Evolutionary conservation across 2,329 filamentous ascomycete species (phyloP), one percentile per base, ranked within the genome.

Genomic region (Didymella glomerata): DNA sequence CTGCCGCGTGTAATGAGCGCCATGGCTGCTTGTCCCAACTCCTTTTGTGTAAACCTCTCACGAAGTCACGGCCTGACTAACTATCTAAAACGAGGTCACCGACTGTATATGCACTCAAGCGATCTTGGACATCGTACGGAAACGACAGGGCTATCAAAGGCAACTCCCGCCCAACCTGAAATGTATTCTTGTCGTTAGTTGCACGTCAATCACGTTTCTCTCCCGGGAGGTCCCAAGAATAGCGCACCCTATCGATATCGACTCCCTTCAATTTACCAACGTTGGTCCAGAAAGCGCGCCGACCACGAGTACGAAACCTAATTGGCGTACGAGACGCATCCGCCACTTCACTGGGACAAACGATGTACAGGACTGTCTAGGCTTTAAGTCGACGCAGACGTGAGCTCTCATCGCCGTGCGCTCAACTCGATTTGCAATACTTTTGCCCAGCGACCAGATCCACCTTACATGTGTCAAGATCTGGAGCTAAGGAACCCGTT

Each of bases 401-500:
- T 8, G 9, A n/a, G 14, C 14, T 20, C 11, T 30, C 32, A 50
- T 24, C 27, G n/a, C 48, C 28, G 30, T 14, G 38, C n/a, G 14
- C 24, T 50, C 24, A 18, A 11, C 6, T 28, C 32, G 46, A 28
- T 40, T 20, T 47, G 48, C 25, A 51, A 28, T 20, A 57, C 27
- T 34, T 38, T 16, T 22, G 7, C 47, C 45, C 4, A 11, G 14
- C 32, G 4, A 50, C 25, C 42, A 34, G 34, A 40, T 46, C 46
- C 46, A 46, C 20, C 30, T 46, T 48, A 41, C 50, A 25, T 49
- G 55, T 58, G 49, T 48, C 46, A 54, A 49, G 40, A 54, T 54
- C 49, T 50, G 25, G 25, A 45, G 30, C 49, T 54, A 54, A 27
- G 14, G 24, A 34, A 34, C 28, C 41, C 41, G 20, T 42, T 48